Evolutionary conservation across 345 rosid species (phyloP), one percentile per base, ranked within the genome.

Genomic region (Citrus maxima): DNA sequence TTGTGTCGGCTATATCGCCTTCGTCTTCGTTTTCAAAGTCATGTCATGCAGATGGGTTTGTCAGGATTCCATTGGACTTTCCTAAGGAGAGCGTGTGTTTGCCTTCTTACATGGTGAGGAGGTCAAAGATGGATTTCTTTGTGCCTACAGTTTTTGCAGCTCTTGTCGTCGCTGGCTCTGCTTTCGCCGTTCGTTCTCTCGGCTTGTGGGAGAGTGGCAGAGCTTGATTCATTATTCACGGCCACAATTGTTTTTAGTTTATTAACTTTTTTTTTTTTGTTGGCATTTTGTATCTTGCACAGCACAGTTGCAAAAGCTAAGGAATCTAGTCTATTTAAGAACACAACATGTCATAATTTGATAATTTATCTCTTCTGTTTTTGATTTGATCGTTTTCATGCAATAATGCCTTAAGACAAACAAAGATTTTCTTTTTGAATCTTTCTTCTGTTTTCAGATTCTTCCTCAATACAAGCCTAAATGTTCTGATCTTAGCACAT

Each of bases 71-170:
- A 46, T n/a, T 85, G 51, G 88, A 82, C 58, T 73, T 80, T 27
- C 88, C 83, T 0, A 49, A 79, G 34, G 84, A 84, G 59, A 77
- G 74, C 40, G 10, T 67, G 10, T 84, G 85, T 67, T 56, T 88
- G 72, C 89, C 84, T 6, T 76, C 80, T 69, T 77, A 76, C 25
- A 72, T 82, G 83, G 71, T 85, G 74, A 75, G 54, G 61, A 76
- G 80, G 66, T 86, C 88, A 30, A 70, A 73, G 9, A 67, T 82
- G 54, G 91, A 86, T 77, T 83, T 84, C 77, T 77, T 86, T 19
- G 82, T 81, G 64, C 91, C 86, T 1, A 73, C 85, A 12, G 59
- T 86, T 30, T 84, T 88, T 32, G 79, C 84, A 2, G 85, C 82
- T 3, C 59, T 86, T 63, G 67, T 81, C 38, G 86, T 88, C 38